A percentile compares a stretch with the other conserved stretches of the same genome.
These are phyloP conservation scores for Stephania japonica DNA, from an alignment of 164 flowering plant species.

Conservation along the genomic window DNA sequence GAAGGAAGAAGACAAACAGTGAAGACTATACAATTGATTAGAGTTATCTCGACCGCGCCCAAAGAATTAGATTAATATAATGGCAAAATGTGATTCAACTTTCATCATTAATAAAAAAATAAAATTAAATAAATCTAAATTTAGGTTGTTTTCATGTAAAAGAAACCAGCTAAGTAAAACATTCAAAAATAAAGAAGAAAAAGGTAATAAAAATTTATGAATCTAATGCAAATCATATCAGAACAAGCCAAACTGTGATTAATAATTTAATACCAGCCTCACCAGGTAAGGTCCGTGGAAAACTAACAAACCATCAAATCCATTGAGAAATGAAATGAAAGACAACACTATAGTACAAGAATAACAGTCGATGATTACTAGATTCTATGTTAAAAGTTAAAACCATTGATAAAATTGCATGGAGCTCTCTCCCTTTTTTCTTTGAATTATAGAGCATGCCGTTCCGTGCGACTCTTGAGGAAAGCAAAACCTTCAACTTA, in stretches of 20 bases:
- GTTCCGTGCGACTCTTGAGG: no score
- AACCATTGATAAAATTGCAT: background rate
- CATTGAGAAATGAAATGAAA: background rate
- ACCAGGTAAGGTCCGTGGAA: background rate
- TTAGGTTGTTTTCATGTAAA: background rate
- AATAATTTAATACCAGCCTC: background rate
- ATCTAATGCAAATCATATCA: background rate
- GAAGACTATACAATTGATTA: background rate
- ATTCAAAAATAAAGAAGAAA: background rate
- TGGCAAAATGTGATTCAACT: background rate
- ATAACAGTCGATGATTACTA: background rate
- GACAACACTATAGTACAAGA: background rate
- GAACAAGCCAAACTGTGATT: no score
- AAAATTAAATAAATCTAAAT: no score
- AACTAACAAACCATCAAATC: background rate
- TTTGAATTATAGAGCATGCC: no score
- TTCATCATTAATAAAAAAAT: background rate
- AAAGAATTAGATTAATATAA: background rate
- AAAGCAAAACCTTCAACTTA: background rate
- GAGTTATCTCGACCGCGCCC: background rate
- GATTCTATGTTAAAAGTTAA: background rate
- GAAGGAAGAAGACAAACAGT: background rate
- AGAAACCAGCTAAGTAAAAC: background rate
- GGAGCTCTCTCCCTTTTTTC: no score
- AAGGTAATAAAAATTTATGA: background rate